A percentile compares a stretch with the other conserved stretches of the same genome.
Evolutionary conservation across 2,329 filamentous ascomycete species (phyloP).

Genomic region (Phialocephala sp.): DNA sequence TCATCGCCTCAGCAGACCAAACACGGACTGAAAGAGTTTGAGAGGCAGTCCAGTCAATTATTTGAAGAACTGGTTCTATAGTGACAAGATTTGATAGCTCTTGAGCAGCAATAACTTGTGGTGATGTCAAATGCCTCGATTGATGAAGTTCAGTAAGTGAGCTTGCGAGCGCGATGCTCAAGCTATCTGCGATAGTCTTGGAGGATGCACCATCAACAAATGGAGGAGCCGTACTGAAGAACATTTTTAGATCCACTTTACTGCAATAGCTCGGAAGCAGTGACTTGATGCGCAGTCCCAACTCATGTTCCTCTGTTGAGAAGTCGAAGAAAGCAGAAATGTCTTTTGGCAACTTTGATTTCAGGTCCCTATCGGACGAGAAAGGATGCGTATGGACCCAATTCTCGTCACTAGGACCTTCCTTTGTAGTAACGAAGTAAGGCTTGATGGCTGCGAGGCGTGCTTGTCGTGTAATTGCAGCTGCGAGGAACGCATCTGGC

Average conservation of each 20-base stretch:
- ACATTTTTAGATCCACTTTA: background rate
- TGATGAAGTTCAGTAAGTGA: conserved; percentile 13
- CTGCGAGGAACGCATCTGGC: conserved; percentile 12
- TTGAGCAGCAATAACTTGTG: background rate
- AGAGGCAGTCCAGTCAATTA: conserved; percentile 19
- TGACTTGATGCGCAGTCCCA: background rate
- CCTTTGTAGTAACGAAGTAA: conserved; percentile 13
- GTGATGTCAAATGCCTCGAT: background rate
- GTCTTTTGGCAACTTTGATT: conserved; percentile 1
- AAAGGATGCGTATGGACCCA: conserved; percentile 11
- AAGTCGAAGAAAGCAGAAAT: conserved; percentile 15
- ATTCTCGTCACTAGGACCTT: background rate
- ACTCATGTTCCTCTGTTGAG: background rate
- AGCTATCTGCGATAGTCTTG: background rate
- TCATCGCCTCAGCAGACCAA: conserved; percentile 9
- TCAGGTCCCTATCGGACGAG: conserved; percentile 11
- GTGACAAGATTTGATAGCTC: background rate
- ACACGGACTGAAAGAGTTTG: conserved; percentile 1
- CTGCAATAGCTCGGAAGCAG: conserved; percentile 9
- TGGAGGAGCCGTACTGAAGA: conserved; percentile 1
- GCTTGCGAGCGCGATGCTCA: conserved; percentile 17
- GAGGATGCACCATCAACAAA: background rate
- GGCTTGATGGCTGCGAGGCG: conserved; percentile 7
- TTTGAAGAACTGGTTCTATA: background rate
- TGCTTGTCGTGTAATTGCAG: conserved; percentile 9